A percentile compares a stretch with the other conserved stretches of the same genome.
These are phyloP conservation scores for Rhizopus arrhizus DNA, from an alignment of 371 early-diverging fungal species.

Conservation along the genomic window DNA sequence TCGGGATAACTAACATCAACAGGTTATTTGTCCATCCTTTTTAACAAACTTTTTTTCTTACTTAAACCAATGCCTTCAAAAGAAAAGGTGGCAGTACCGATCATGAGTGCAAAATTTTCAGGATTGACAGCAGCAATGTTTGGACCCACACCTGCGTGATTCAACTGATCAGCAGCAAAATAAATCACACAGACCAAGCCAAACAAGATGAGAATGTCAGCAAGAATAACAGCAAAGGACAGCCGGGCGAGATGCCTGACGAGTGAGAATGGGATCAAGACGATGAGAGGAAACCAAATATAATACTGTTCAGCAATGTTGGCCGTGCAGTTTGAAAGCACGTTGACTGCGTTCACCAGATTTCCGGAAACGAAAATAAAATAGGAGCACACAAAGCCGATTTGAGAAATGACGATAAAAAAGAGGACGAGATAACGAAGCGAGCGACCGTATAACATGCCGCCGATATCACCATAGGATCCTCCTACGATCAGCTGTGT, in stretches of 20 bases:
- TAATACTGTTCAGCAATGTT: conserved; percentile 46
- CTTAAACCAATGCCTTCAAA: conserved; percentile 80
- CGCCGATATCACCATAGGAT: conserved; percentile 81
- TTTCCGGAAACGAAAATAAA: conserved; percentile 54
- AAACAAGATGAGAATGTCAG: conserved; percentile 70
- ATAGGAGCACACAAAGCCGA: conserved; percentile 57
- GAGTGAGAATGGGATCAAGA: conserved; percentile 67
- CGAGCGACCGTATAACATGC: conserved; percentile 61
- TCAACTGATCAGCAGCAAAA: conserved; percentile 33
- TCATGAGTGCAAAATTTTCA: conserved; percentile 65
- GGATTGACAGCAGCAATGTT: conserved; percentile 56
- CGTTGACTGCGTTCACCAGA: conserved; percentile 43
- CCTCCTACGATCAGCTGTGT: conserved; percentile 53
- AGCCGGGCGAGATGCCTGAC: conserved; percentile 70
- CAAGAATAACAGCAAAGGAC: conserved; percentile 66
- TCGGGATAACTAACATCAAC: conserved; percentile 49
- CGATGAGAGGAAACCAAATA: conserved; percentile 57
- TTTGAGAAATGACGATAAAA: conserved; percentile 69
- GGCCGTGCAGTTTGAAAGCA: conserved; percentile 41
- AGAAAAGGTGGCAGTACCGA: conserved; percentile 78
- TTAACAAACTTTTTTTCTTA: conserved; percentile 14
- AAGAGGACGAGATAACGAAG: conserved; percentile 59
- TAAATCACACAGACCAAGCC: conserved; percentile 58
- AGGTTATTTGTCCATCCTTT: background rate
- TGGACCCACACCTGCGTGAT: conserved; percentile 37